Conservation (phyloP, 2,329 filamentous ascomycete species). For the Juglanconis juglandina region DNA sequence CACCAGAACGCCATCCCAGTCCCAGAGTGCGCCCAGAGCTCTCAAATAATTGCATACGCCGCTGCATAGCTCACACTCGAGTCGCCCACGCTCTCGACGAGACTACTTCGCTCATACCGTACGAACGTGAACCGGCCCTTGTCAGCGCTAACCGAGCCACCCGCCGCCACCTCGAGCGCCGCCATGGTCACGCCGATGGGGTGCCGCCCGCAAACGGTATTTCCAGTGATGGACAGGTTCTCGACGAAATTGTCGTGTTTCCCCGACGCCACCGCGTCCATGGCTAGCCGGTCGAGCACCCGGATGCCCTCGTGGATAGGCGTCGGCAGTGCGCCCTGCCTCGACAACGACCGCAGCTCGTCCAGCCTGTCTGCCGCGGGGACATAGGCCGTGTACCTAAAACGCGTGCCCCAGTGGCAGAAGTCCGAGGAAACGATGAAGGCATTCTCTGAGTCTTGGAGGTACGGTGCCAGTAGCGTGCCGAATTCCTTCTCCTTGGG, state of each 20-base stretch:
- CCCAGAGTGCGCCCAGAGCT: not conserved
- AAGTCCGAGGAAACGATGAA: conserved; percentile 95
- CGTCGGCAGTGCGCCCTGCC: conserved; percentile 33
- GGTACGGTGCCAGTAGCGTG: conserved; percentile 68
- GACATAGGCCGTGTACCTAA: conserved; percentile 79
- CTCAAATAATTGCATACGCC: conserved; percentile 74
- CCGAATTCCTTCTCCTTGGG: conserved; percentile 67
- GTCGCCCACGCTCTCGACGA: conserved; percentile 64
- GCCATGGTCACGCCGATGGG: conserved; percentile 93
- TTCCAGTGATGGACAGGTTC: conserved; percentile 68
- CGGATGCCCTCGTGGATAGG: conserved; percentile 83
- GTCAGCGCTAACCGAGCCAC: conserved; percentile 38
- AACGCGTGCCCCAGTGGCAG: conserved; percentile 88
- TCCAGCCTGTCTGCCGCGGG: conserved; percentile 39
- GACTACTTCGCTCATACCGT: conserved; percentile 79
- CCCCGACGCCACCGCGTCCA: conserved; percentile 79
- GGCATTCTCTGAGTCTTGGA: conserved; percentile 70
- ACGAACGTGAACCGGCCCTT: conserved; percentile 70
- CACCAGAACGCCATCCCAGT: not conserved
- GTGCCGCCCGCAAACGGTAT: conserved; percentile 92
- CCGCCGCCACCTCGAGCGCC: conserved; percentile 58
- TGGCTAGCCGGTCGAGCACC: conserved; percentile 73
- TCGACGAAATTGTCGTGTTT: conserved; percentile 66
- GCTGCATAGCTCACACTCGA: conserved; percentile 95
- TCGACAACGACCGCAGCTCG: conserved; percentile 36